Conservation (phyloP, 176 grass and related monocot species). For the Hordeum vulgare region DNA sequence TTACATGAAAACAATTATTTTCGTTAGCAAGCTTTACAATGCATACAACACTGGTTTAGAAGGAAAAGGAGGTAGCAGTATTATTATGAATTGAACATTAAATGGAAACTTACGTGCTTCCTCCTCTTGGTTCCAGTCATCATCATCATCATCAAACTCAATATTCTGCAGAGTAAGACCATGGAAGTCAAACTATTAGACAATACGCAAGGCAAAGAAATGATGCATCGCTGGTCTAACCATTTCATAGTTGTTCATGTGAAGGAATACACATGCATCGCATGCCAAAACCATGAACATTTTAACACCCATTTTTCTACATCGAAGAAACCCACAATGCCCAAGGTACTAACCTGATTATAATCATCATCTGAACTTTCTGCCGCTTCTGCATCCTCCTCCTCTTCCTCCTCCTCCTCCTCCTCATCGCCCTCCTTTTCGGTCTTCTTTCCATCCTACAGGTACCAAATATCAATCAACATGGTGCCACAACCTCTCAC, state of each 20-base stretch:
- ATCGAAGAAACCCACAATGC: neutral
- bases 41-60: neutral
- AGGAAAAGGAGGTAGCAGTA: neutral
- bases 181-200: neutral
- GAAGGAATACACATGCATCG: neutral
- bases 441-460: slow-evolving; percentile 29
- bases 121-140: slow-evolving; percentile 44
- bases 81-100: neutral
- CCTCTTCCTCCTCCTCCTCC: slow-evolving; percentile 10
- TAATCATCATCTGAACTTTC: slow-evolving; percentile 44
- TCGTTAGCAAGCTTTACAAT: neutral
- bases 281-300: neutral
- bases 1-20: slow-evolving; percentile 3
- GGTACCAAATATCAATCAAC: neutral
- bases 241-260: neutral
- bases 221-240: neutral
- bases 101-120: slow-evolving; percentile 39
- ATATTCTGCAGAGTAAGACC: slow-evolving; percentile 24
- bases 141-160: slow-evolving; percentile 41
- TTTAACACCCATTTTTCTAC: neutral
- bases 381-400: slow-evolving; percentile 19
- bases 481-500: neutral
- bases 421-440: slow-evolving; percentile 44
- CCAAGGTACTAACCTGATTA: slow-evolving; percentile 14
- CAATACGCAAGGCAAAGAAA: neutral